Evolutionary conservation across 768 basidiomycete species (phyloP), one percentile per base, ranked within the genome.

Genomic region (Sutorius australiensis): DNA sequence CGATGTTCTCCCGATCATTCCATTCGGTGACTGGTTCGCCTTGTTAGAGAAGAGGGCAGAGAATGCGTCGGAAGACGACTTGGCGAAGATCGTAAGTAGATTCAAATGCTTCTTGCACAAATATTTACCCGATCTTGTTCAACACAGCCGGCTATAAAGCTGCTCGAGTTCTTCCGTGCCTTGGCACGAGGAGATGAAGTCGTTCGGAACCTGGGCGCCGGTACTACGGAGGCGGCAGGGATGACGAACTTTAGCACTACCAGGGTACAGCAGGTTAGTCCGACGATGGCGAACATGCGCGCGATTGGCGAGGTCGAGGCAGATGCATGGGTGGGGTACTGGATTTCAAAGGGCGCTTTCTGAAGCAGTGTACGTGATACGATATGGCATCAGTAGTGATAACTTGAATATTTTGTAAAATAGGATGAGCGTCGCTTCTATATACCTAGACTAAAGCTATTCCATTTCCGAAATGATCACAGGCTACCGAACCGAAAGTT

Each of bases 1-100:
- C 43, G 11, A 50, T 7, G 34, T 43, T 9, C 60, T 76, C 2
- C 65, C 67, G 1, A 51, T 75, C 43, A 60, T 75, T 5, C 63
- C 74, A 0, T 72, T 69, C 31, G 48, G 21, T 0, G 69, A 73
- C 0, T 77, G 75, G 75, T 59, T 73, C n/a, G 42, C 54, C 5
- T 31, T 50, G 6, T 51, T 76, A 38, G 64, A 67, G 44, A 48
- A 51, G 11, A 59, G 50, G 43, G 60, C 57, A 0, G 53, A 59
- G 16, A 46, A 30, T 2, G 61, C 63, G 1, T 61, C 55, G 0
- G 61, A 61, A 14, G 66, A 69, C 8, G 68, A 70, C 40, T 41
- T 72, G 45, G 51, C 43, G 16, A 51, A 64, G 6, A 67, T 74
- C 14, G 74, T 75, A 44, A 55, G 74, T 66, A 6, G 21, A 36